Conservation (phyloP, 2,329 filamentous ascomycete species). For the Chlorencoelia australis region DNA sequence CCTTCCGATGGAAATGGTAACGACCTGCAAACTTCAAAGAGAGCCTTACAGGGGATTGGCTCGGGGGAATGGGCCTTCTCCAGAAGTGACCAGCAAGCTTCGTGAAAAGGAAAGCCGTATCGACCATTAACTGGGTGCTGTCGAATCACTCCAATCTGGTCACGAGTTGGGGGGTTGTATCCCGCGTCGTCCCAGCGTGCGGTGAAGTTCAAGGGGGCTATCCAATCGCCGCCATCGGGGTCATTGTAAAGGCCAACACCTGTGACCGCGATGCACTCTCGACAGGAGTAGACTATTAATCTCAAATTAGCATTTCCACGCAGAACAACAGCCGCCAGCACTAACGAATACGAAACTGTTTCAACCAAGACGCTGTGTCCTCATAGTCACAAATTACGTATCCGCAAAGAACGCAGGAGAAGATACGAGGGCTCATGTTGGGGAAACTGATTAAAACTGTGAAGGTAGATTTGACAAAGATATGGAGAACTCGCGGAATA, state of each 20-base stretch:
- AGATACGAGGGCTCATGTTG: constrained; percentile 2
- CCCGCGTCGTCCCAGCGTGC: constrained; percentile 5
- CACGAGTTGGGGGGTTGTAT: not conserved
- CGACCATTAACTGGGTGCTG: constrained; percentile 3
- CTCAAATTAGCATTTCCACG: constrained; percentile 2
- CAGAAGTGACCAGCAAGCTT: constrained; percentile 6
- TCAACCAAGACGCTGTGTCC: constrained; percentile 1
- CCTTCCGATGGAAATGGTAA: constrained; percentile 4
- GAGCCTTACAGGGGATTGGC: not conserved
- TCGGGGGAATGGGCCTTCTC: constrained; percentile 3
- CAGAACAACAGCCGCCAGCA: constrained; percentile 1
- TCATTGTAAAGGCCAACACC: constrained; percentile 4
- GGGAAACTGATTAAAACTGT: not conserved
- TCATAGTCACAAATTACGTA: constrained; percentile 1
- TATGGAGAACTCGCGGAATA: not conserved
- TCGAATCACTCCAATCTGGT: constrained; percentile 5
- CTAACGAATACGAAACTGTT: constrained; percentile 1
- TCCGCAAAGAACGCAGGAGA: constrained; percentile 3
- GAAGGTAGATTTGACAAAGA: not conserved
- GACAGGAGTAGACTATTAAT: constrained; percentile 1
- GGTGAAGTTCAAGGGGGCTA: constrained; percentile 1
- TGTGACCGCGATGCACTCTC: not conserved
- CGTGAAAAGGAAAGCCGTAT: constrained; percentile 6
- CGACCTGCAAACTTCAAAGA: constrained; percentile 5
- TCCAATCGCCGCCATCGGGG: not conserved